Percentiles rank a stretch among this genome's conserved stretches.
phyloP scores from a whole-genome alignment of 129 eudicot genomes.

The Gnaphalium uliginosum region DNA sequence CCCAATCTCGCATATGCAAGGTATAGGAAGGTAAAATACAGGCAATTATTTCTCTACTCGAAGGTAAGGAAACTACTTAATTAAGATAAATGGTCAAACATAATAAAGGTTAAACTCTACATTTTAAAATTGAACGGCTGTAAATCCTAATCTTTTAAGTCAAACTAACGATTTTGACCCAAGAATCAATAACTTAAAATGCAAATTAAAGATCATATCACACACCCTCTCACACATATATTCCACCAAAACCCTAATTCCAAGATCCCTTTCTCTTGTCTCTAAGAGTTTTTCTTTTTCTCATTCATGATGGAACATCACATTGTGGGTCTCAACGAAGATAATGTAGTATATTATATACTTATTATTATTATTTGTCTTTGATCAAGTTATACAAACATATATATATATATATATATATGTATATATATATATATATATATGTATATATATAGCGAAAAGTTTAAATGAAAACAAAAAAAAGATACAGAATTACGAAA shows the following conservation, averaged over 20 bases:
- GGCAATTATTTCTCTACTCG: no score
- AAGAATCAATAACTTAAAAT: conserved; percentile 21
- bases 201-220: neutral
- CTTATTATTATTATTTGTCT: neutral
- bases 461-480: no score
- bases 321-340: conserved; percentile 11
- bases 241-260: conserved; percentile 23
- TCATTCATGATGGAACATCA: conserved; percentile 21
- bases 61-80: no score
- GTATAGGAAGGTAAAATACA: no score
- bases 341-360: neutral
- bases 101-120: no score
- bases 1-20: no score
- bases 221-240: neutral
- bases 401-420: no score
- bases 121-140: neutral
- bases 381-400: neutral
- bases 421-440: no score
- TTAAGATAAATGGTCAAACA: no score
- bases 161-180: conserved; percentile 13
- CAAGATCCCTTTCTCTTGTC: conserved; percentile 25
- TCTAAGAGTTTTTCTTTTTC: conserved; percentile 19
- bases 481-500: no score
- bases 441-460: no score
- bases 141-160: neutral